phyloP scores from a whole-genome alignment of 1,284 basidiomycete species.

The Pulchroboletus neoregius region DNA sequence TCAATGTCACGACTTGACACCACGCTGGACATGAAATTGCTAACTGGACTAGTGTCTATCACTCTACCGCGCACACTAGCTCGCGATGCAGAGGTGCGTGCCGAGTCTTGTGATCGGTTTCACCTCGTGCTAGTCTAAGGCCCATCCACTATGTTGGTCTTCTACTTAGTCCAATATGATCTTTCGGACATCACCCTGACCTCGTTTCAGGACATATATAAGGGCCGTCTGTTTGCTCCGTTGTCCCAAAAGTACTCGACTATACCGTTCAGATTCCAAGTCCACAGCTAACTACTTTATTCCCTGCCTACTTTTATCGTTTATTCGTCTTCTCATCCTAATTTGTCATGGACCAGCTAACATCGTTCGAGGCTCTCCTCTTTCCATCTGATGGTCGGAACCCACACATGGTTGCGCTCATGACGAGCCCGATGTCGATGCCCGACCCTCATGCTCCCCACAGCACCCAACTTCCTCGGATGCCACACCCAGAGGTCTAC shows the following conservation, averaged over 20 bases:
- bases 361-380: conserved; percentile 58
- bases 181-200: conserved; percentile 30
- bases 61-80: conserved; percentile 3
- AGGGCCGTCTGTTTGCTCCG: conserved; percentile 13
- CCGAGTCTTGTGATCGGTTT: conserved; percentile 23
- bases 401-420: conserved; percentile 63
- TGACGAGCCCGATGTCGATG: conserved; percentile 57
- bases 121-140: conserved; percentile 30
- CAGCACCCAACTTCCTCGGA: conserved; percentile 42
- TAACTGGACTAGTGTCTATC: conserved; percentile 2
- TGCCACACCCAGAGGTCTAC: conserved; percentile 76
- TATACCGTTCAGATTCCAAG: conserved; percentile 6
- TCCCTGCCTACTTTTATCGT: conserved; percentile 13
- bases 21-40: conserved; percentile 18
- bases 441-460: conserved; percentile 45
- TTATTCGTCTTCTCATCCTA: conserved; percentile 9
- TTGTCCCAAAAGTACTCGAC: conserved; percentile 15
- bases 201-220: conserved; percentile 37
- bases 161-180: conserved; percentile 18
- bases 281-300: conserved; percentile 22
- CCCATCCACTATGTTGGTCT: conserved; percentile 20
- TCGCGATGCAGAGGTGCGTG: conserved; percentile 12
- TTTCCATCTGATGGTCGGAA: conserved; percentile 65
- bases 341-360: conserved; percentile 53
- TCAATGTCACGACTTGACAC: conserved; percentile 9